These are phyloP conservation scores for Tremella fuciformis DNA, from an alignment of 768 basidiomycete genomes.

Conservation along the genomic window DNA sequence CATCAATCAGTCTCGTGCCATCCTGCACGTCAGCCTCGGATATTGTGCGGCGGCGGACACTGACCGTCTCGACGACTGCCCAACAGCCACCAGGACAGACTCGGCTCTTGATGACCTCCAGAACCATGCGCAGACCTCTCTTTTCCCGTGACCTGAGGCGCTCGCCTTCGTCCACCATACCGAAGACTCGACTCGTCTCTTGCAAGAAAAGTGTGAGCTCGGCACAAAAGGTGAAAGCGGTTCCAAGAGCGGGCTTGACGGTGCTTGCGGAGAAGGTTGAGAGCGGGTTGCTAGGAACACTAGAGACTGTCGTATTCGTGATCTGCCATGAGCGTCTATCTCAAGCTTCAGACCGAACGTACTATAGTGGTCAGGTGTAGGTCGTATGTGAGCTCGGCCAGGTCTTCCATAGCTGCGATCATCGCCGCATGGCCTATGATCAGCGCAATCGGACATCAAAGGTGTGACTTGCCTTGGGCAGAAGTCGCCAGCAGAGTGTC, in stretches of 20 bases:
- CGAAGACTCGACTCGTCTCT: conserved; percentile 43
- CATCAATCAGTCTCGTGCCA: conserved; percentile 28
- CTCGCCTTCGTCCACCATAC: conserved; percentile 40
- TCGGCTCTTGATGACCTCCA: conserved; percentile 47
- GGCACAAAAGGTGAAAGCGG: conserved; percentile 38
- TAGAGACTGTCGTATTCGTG: conserved; percentile 33
- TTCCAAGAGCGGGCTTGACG: conserved; percentile 43
- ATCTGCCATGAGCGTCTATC: conserved; percentile 18
- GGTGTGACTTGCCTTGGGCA: conserved; percentile 34
- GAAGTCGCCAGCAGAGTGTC: conserved; percentile 37
- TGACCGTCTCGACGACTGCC: conserved; percentile 44
- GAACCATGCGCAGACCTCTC: conserved; percentile 39
- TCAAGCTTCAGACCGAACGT: conserved; percentile 12
- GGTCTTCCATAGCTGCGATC: conserved; percentile 36
- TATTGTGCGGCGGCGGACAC: conserved; percentile 9
- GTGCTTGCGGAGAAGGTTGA: conserved; percentile 44
- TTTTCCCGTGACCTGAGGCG: conserved; percentile 26
- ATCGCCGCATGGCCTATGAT: conserved; percentile 40
- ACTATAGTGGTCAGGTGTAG: conserved; percentile 28
- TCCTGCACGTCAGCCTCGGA: conserved; percentile 24
- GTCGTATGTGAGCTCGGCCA: conserved; percentile 31
- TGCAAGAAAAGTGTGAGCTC: conserved; percentile 46
- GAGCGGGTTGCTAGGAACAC: conserved; percentile 33
- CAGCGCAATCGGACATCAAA: neutral
- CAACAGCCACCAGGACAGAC: conserved; percentile 34